Conservation (phyloP, 2,329 filamentous ascomycete genomes). For the Aspergillus hortae region DNA sequence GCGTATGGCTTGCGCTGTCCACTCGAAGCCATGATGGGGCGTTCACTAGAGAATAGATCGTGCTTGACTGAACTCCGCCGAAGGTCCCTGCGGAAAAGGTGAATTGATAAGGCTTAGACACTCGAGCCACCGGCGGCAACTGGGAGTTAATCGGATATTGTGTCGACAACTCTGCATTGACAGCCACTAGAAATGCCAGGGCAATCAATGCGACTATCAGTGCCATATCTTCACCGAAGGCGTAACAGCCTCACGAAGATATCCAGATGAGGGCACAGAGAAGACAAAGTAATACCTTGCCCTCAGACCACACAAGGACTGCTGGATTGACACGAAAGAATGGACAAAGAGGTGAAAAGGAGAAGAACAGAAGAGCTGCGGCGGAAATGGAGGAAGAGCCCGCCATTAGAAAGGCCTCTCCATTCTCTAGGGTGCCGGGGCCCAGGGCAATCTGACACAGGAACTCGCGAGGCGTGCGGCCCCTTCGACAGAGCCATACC, state of each 20-base stretch:
- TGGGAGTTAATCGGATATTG: conserved; percentile 80
- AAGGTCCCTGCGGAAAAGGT: conserved; percentile 62
- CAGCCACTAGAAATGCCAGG: conserved; percentile 24
- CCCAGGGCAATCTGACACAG: conserved; percentile 28
- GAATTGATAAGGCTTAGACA: conserved; percentile 52
- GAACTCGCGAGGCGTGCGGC: conserved; percentile 29
- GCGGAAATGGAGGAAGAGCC: conserved; percentile 17
- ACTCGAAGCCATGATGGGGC: conserved; percentile 73
- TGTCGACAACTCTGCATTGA: conserved; percentile 35
- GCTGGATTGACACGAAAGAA: conserved; percentile 3
- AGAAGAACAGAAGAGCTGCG: conserved; percentile 7
- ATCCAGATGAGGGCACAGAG: conserved; percentile 12
- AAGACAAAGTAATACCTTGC: conserved; percentile 11
- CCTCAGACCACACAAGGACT: conserved; percentile 2
- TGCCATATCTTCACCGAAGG: conserved; percentile 22
- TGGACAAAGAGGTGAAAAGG: conserved; percentile 6
- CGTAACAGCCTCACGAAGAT: conserved; percentile 7
- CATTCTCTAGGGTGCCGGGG: conserved; percentile 20
- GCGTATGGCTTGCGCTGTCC: conserved; percentile 59
- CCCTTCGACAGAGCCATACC: conserved; percentile 36
- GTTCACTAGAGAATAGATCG: conserved; percentile 64
- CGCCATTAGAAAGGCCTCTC: conserved; percentile 18
- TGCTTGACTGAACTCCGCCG: conserved; percentile 50
- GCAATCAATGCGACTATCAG: conserved; percentile 22
- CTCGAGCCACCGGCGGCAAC: conserved; percentile 72